These are phyloP conservation scores for Immersiella caudata DNA, from an alignment of 495 filamentous ascomycete genomes.

Conservation along the genomic window DNA sequence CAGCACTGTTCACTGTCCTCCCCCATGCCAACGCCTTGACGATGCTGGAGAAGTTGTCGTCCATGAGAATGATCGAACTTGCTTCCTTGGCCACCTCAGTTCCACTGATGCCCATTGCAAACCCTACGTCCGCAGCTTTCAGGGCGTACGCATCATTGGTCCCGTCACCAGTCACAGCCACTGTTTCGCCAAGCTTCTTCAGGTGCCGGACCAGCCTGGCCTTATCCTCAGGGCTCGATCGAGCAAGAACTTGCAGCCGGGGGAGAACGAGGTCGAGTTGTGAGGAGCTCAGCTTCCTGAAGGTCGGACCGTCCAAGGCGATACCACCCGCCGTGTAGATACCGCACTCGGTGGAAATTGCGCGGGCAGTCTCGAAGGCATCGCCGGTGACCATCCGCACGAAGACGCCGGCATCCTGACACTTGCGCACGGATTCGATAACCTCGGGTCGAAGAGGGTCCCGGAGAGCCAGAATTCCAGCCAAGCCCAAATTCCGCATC, in stretches of 20 bases:
- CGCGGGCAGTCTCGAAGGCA: slow-evolving; percentile 74
- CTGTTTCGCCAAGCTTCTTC: slow-evolving; percentile 69
- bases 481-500: slow-evolving; percentile 63
- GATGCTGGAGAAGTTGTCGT: slow-evolving; percentile 81
- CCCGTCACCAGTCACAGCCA: slow-evolving; percentile 82
- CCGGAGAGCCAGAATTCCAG: slow-evolving; percentile 78
- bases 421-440: slow-evolving; percentile 68
- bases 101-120: slow-evolving; percentile 84
- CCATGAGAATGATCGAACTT: slow-evolving; percentile 81
- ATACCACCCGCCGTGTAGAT: slow-evolving; percentile 52
- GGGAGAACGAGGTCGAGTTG: slow-evolving; percentile 6
- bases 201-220: slow-evolving; percentile 68
- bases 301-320: slow-evolving; percentile 11
- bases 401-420: slow-evolving; percentile 69
- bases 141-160: slow-evolving; percentile 85
- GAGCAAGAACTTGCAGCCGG: slow-evolving; percentile 65
- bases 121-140: slow-evolving; percentile 78
- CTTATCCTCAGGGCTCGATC: slow-evolving; percentile 82
- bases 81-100: slow-evolving; percentile 88
- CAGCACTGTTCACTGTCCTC: slow-evolving; percentile 79
- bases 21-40: slow-evolving; percentile 80
- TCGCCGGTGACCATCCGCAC: slow-evolving; percentile 89
- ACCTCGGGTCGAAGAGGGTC: slow-evolving; percentile 82
- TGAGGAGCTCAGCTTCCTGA: background rate
- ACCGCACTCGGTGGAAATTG: slow-evolving; percentile 77